Base-by-base conservation (phyloP, 441 rosid species). In the Populus tomentosa region DNA sequence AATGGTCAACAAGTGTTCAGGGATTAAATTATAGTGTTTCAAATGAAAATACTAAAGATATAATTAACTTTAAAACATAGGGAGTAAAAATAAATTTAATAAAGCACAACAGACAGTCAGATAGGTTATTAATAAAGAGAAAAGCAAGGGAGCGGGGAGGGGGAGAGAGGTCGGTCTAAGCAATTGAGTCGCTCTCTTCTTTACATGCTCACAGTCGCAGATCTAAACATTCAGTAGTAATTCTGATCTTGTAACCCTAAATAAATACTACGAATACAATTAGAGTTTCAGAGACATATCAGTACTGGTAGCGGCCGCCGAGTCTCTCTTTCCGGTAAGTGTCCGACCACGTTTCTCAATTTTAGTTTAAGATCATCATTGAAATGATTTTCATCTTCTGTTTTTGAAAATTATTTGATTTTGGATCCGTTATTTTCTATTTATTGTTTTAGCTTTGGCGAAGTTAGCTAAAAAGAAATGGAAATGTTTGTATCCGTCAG, bases 151-250 rank as follows among this genome's bases (percentile, higher is more conserved):
- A 71, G 7, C n/a, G 10, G 14, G 62, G 56, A 46, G 14, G 69
- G 62, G 24, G 32, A 79, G 65, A 78, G 46, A 70, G 75, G 33
- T 72, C 62, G 16, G 21, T 7, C 70, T 2, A 24, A 63, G 75
- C 88, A 7, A 71, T 73, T 80, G 81, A 77, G 77, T 71, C 71
- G 87, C 38, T 72, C 77, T 75, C 16, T 74, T 72, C 24, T 71
- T 18, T n/a, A 0, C n/a, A 21, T 66, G 30, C 21, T 61, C 38
- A 46, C 24, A 20, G 16, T 69, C 4, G 10, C 14, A 10, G 10
- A 8, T 13, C 36, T 75, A 67, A 10, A 2, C 11, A 8, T 0
- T 9, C 7, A 64, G 35, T 46, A 78, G 59, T 59, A 35, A 18
- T 35, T 35, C 75, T 63, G 75, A 61, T 70, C 23, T 16, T 38